A percentile compares a stretch with the other conserved stretches of the same genome.
Evolutionary conservation across 805 yeast genomes (phyloP).

Genomic region (Groenewaldozyma salmanticensis): DNA sequence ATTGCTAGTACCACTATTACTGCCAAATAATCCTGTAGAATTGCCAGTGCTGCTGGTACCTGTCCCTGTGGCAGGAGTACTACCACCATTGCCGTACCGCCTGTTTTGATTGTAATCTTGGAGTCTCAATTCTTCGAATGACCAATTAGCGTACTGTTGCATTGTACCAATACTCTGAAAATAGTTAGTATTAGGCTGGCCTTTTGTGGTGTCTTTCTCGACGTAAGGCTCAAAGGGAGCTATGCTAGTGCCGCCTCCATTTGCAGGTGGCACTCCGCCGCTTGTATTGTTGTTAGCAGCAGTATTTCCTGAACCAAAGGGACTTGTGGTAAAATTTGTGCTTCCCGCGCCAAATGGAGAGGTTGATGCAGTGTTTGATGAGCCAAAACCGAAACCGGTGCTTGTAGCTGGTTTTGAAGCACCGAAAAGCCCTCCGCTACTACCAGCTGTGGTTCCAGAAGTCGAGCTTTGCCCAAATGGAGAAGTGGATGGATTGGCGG

Average conservation of each 20-base stretch:
- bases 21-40: conserved; percentile 22
- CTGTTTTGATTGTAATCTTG: conserved; percentile 79
- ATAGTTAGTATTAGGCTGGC: conserved; percentile 33
- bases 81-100: conserved; percentile 36
- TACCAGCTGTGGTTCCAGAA: conserved; percentile 1
- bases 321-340: conserved; percentile 13
- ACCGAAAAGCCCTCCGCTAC: too few relatives aligned
- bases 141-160: conserved; percentile 80
- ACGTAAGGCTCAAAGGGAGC: conserved; percentile 59
- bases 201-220: conserved; percentile 54
- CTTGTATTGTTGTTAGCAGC: conserved; percentile 22
- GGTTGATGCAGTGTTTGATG: background rate
- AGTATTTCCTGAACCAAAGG: conserved; percentile 21
- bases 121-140: conserved; percentile 78
- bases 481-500: conserved; percentile 25
- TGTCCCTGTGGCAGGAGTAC: conserved; percentile 12
- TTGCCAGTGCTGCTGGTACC: conserved; percentile 19
- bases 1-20: conserved; percentile 21
- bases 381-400: background rate
- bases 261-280: conserved; percentile 19
- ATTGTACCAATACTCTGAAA: conserved; percentile 73
- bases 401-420: too few relatives aligned
- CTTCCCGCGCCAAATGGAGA: conserved; percentile 19
- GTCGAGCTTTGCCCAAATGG: conserved; percentile 31
- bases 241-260: conserved; percentile 50